phyloP scores from a whole-genome alignment of 2,329 filamentous ascomycete species.

The Neonectria coccinea region DNA sequence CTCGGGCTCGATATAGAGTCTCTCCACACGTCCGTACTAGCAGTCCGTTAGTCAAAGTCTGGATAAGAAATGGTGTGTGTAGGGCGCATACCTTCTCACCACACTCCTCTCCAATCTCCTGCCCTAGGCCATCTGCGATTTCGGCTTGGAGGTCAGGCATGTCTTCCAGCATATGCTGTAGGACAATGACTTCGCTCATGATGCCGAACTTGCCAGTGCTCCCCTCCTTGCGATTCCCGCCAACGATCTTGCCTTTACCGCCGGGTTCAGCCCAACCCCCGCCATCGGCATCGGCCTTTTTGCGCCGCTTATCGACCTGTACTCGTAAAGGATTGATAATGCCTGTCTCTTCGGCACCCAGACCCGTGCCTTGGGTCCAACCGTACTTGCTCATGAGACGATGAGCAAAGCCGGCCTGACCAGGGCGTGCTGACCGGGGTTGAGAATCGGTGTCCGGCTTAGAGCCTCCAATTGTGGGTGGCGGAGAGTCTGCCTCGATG shows the following conservation, averaged over 20 bases:
- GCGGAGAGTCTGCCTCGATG: conserved; percentile 56
- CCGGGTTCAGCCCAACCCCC: conserved; percentile 79
- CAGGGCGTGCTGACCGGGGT: conserved; percentile 73
- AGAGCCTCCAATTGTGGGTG: conserved; percentile 61
- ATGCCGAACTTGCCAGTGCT: conserved; percentile 68
- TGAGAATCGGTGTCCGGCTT: conserved; percentile 55
- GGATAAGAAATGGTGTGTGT: not conserved
- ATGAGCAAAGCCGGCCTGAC: conserved; percentile 86
- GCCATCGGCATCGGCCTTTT: conserved; percentile 80
- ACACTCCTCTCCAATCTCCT: conserved; percentile 97
- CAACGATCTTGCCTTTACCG: conserved; percentile 83
- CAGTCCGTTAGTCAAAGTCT: conserved; percentile 29
- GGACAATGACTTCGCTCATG: conserved; percentile 85
- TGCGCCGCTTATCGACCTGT: conserved; percentile 87
- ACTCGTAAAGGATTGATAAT: conserved; percentile 87
- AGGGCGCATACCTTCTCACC: conserved; percentile 73
- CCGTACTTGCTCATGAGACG: conserved; percentile 94
- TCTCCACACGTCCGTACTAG: conserved; percentile 85
- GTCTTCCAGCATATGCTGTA: conserved; percentile 87
- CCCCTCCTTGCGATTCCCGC: conserved; percentile 70
- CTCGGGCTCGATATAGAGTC: conserved; percentile 78
- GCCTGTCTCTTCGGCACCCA: conserved; percentile 84
- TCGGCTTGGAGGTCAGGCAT: conserved; percentile 83
- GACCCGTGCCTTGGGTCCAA: conserved; percentile 87
- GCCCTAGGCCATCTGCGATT: conserved; percentile 79